Conservation (phyloP, 2,329 filamentous ascomycete species). For the Sphaerulina populicola region DNA sequence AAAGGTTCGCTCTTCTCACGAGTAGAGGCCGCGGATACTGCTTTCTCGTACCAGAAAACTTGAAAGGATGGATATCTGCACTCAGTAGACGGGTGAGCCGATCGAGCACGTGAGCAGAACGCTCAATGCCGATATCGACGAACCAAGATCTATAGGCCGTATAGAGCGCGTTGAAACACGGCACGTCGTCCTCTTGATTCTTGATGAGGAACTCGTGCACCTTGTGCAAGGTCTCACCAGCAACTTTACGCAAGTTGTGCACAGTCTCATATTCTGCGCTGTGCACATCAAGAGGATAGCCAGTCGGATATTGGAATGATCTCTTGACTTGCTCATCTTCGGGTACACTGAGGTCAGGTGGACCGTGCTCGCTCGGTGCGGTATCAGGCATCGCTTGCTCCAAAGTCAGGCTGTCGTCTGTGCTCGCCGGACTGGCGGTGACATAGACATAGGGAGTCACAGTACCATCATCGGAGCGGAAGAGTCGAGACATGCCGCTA, state of each 20-base stretch:
- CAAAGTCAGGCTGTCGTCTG: conserved; percentile 29
- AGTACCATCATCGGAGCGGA: conserved; percentile 56
- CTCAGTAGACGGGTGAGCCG: conserved; percentile 75
- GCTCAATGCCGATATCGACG: conserved; percentile 91
- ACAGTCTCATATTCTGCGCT: conserved; percentile 64
- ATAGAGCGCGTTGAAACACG: conserved; percentile 88
- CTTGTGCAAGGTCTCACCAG: conserved; percentile 70
- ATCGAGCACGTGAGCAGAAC: conserved; percentile 87
- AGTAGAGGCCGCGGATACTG: conserved; percentile 87
- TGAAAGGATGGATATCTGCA: conserved; percentile 84
- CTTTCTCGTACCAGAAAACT: conserved; percentile 85
- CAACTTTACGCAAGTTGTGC: conserved; percentile 69
- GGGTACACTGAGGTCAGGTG: conserved; percentile 50
- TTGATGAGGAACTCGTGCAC: conserved; percentile 76
- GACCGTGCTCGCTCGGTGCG: conserved; percentile 41
- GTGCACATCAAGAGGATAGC: conserved; percentile 64
- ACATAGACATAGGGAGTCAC: conserved; percentile 30
- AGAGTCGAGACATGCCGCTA: conserved; percentile 80
- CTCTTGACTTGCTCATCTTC: conserved; percentile 77
- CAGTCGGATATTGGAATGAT: conserved; percentile 79
- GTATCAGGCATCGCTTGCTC: conserved; percentile 20
- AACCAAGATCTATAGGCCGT: conserved; percentile 93
- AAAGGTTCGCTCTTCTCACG: conserved; percentile 84
- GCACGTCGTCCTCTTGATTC: conserved; percentile 89
- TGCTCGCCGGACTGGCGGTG: conserved; percentile 50